Percentiles rank a stretch among this genome's conserved stretches.
Evolutionary conservation across 164 flowering plant species (phyloP).

Genomic region (Platanus orientalis): DNA sequence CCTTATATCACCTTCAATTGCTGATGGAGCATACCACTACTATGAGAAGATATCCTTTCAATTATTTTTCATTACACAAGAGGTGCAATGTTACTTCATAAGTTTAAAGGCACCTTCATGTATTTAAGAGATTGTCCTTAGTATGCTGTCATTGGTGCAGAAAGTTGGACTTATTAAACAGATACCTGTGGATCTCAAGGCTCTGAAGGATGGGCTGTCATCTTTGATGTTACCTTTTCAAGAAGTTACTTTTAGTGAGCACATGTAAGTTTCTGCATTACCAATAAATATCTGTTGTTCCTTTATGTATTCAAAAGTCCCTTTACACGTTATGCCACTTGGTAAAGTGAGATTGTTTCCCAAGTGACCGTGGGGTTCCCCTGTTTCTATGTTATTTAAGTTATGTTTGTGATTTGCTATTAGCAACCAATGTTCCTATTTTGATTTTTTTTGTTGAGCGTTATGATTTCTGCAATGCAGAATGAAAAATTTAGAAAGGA

Average conservation of each 20-base stretch:
- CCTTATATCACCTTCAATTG: constrained; percentile 81
- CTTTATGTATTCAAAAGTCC: not conserved
- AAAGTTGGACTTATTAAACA: constrained; percentile 53
- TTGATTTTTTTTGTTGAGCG: not conserved
- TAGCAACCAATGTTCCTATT: not conserved
- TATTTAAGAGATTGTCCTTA: constrained; percentile 5
- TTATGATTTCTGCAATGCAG: not conserved
- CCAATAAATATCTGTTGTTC: not conserved
- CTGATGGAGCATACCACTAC: constrained; percentile 88
- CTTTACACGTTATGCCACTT: not conserved
- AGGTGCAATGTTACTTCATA: constrained; percentile 41
- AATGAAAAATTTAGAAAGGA: not conserved
- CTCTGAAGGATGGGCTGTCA: constrained; percentile 76
- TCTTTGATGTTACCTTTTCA: constrained; percentile 80
- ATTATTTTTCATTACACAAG: constrained; percentile 84
- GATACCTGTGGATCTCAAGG: constrained; percentile 74
- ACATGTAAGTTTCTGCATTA: constrained; percentile 46
- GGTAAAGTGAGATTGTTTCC: constrained; percentile 1
- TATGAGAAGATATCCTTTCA: constrained; percentile 90
- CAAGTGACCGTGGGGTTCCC: too few species aligned
- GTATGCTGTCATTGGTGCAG: constrained; percentile 40
- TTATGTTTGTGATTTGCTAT: too few species aligned
- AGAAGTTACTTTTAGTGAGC: constrained; percentile 53
- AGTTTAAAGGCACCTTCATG: constrained; percentile 1
- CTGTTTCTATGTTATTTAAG: too few species aligned